phyloP scores from a whole-genome alignment of 2,329 filamentous ascomycete species.

The Mariannaea elegans region DNA sequence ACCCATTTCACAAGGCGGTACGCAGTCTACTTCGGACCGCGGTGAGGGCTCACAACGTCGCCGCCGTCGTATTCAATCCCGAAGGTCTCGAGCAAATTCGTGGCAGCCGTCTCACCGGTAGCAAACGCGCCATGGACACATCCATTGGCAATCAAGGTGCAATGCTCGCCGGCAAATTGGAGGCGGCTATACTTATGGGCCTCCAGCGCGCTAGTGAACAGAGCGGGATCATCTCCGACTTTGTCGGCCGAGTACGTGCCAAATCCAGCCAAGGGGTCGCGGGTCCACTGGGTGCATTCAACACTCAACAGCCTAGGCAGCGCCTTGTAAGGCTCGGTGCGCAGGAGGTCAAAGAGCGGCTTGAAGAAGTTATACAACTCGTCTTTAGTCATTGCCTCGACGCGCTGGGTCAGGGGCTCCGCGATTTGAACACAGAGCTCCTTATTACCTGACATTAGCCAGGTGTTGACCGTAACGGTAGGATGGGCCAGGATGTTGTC shows the following conservation, averaged over 20 bases:
- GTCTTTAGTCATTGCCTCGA: conserved; percentile 16
- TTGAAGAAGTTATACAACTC: conserved; percentile 16
- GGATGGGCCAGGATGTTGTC: conserved; percentile 18
- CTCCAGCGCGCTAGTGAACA: conserved; percentile 15
- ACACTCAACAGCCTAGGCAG: conserved; percentile 11
- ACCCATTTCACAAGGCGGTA: neutral
- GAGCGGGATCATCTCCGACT: conserved; percentile 15
- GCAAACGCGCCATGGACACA: conserved; percentile 21
- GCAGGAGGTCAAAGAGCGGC: conserved; percentile 17
- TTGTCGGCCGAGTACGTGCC: conserved; percentile 21
- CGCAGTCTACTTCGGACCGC: neutral
- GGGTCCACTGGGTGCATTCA: conserved; percentile 18
- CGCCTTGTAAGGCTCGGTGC: conserved; percentile 21
- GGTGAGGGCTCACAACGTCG: conserved; percentile 9
- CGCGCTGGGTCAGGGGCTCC: conserved; percentile 14
- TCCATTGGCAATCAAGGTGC: conserved; percentile 12
- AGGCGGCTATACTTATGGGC: conserved; percentile 8
- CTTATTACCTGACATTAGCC: conserved; percentile 17
- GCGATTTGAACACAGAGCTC: conserved; percentile 18
- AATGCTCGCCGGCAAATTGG: conserved; percentile 21
- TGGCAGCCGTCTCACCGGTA: conserved; percentile 15
- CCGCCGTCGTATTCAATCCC: conserved; percentile 7
- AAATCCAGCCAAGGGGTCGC: conserved; percentile 16
- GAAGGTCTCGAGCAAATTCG: conserved; percentile 11
- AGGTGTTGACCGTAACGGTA: conserved; percentile 17